Base-by-base conservation (phyloP, 2,329 filamentous ascomycete species). In the Zymoseptoria tritici region DNA sequence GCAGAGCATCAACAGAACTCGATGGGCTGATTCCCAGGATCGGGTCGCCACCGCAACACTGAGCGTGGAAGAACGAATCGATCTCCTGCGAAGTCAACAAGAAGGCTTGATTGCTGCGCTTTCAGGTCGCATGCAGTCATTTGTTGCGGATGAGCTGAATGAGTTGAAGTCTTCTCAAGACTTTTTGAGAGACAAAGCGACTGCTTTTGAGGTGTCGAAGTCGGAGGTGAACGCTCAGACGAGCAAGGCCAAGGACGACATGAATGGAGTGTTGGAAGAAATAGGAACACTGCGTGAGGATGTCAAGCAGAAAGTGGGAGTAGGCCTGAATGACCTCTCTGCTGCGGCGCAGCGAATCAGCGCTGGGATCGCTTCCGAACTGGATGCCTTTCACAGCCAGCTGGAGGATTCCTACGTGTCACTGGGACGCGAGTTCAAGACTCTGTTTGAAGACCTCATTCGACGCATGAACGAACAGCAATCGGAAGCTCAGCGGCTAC, bases 191-290 rank as follows among this genome's bases (percentile, higher is more conserved):
- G 80, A 86, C 52, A 89, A 92, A 68, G 80, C 88, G 8, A 76
- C 81, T 7, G 80, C 81, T 0, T 91, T 96, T 67, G 80, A 85
- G 49, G 78, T 81, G 19, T 89, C 88, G 0, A 86, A 87, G 72
- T 78, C 80, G 55, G 83, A 88, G 66, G 81, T 95, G 16, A 81
- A 88, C 57, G 79, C 83, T 50, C 86, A 89, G 68, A 88, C 86
- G 58, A 79, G 82, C 22, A 79, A 81, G 62, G 88, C 91, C 2
- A 90, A 88, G 68, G 85, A 92, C 54, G 88, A 92, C 59, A 91
- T 97, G 89, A 92, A 97, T 68, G 80, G 84, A n/a, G 87, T 96
- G 1, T 80, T 99, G 9, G 90, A 94, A 68, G 93, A 96, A 72
- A 96, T 97, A 72, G 92, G 92, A 72, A 85, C 84, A n/a, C 81